Conservation (phyloP, 176 grass and related monocot genomes). For the Pharus latifolius region DNA sequence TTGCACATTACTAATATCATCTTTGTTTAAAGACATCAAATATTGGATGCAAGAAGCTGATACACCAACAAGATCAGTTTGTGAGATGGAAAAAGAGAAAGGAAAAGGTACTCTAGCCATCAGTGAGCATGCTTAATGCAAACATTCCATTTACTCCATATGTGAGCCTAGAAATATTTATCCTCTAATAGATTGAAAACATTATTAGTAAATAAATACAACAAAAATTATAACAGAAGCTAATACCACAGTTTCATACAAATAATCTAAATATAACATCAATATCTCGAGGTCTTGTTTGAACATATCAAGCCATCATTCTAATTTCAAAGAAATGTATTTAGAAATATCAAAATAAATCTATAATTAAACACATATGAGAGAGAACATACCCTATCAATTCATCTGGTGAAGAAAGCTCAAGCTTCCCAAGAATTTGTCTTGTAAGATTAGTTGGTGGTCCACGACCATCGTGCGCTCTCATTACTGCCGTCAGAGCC, state of each 20-base stretch:
- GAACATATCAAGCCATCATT: conserved; percentile 3
- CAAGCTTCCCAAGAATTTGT: conserved; percentile 60
- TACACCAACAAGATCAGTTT: neutral
- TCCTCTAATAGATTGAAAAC: neutral
- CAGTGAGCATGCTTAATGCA: neutral
- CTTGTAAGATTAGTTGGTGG: conserved; percentile 71
- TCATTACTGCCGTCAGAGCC: conserved; percentile 87
- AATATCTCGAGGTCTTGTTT: neutral
- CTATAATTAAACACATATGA: neutral
- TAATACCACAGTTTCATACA: neutral
- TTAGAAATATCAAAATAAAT: neutral
- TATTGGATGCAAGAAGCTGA: neutral
- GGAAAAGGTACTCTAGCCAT: neutral
- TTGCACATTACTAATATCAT: neutral
- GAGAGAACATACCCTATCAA: conserved; percentile 72
- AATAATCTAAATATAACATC: conserved; percentile 5
- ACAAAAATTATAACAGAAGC: neutral
- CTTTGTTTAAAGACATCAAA: neutral
- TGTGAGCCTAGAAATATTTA: neutral
- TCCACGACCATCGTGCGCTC: conserved; percentile 80
- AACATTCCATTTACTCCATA: neutral
- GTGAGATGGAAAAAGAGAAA: neutral
- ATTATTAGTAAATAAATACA: neutral
- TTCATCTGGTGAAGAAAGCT: conserved; percentile 92
- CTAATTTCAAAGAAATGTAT: neutral